Percentiles rank a stretch among this genome's conserved stretches.
Evolutionary conservation across 352 stramenopile genomes (phyloP).

Genomic region (Phytopythium litorale): DNA sequence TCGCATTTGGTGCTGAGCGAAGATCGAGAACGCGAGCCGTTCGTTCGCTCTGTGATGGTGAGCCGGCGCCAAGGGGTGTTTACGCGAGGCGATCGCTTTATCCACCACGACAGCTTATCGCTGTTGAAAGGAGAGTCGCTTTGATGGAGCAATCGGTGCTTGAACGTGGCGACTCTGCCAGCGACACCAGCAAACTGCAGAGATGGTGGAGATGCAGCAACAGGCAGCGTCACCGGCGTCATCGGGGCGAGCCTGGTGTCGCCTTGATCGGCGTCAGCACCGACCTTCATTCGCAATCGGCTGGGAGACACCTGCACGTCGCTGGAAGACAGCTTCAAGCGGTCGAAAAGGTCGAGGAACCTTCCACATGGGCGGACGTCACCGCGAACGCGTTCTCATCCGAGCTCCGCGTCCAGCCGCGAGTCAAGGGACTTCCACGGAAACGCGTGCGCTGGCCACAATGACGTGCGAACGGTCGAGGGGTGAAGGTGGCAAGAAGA

Average conservation of each 20-base stretch:
- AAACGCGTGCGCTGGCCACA: background rate
- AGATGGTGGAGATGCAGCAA: no score
- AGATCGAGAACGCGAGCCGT: background rate
- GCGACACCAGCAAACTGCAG: no score
- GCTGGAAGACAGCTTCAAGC: no score
- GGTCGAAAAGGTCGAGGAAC: background rate
- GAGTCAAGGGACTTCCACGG: background rate
- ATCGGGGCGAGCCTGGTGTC: background rate
- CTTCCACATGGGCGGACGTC: no score
- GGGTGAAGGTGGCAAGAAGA: no score
- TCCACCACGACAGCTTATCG: background rate
- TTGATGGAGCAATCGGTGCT: background rate
- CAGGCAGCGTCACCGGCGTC: background rate
- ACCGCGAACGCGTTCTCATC: background rate
- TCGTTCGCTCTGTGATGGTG: background rate
- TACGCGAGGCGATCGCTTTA: background rate
- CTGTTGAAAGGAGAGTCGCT: background rate
- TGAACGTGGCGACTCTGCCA: background rate
- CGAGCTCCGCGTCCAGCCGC: background rate
- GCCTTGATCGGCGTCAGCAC: background rate
- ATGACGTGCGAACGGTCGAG: no score
- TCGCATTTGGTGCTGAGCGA: background rate
- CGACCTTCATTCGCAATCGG: background rate
- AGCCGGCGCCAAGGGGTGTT: slow-evolving; percentile 1
- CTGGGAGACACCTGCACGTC: background rate